phyloP scores from a whole-genome alignment of 306 rosid genomes.

The Vigna reflexopilosa region DNA sequence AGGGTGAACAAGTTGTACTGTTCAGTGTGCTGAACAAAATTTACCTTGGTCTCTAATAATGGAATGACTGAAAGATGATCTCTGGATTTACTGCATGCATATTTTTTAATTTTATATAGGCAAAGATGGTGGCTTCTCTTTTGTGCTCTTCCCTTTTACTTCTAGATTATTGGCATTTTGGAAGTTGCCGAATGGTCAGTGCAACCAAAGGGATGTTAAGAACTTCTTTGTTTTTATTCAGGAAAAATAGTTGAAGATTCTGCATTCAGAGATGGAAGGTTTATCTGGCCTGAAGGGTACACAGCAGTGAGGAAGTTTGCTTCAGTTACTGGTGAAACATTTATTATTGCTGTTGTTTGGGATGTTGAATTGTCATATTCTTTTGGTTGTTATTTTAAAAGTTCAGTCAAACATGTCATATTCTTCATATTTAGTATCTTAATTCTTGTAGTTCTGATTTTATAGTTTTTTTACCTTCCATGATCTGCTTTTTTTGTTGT shows the following conservation, averaged over 20 bases:
- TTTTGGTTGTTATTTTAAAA: constrained; percentile 32
- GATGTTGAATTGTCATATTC: constrained; percentile 23
- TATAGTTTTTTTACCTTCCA: not conserved
- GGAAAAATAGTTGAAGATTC: constrained; percentile 84
- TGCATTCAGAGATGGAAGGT: constrained; percentile 63
- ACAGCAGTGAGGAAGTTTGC: constrained; percentile 85
- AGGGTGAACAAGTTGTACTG: constrained; percentile 7
- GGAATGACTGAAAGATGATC: not conserved
- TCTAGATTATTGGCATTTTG: constrained; percentile 34
- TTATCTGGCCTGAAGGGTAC: constrained; percentile 95
- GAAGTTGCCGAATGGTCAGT: constrained; percentile 16
- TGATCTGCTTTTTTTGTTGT: constrained; percentile 39
- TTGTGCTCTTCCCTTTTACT: constrained; percentile 2
- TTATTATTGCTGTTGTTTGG: not conserved
- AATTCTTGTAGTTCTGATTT: constrained; percentile 19
- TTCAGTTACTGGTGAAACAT: constrained; percentile 75
- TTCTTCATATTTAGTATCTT: constrained; percentile 35
- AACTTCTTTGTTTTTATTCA: constrained; percentile 43
- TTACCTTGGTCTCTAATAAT: constrained; percentile 26
- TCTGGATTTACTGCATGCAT: constrained; percentile 23
- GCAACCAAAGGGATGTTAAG: constrained; percentile 18
- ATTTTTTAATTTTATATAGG: not conserved
- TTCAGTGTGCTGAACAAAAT: constrained; percentile 15
- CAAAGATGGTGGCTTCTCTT: not conserved
- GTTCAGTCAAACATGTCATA: constrained; percentile 14